phyloP scores from a whole-genome alignment of 139 green algal genomes.

The Haematococcus lacustris region DNA sequence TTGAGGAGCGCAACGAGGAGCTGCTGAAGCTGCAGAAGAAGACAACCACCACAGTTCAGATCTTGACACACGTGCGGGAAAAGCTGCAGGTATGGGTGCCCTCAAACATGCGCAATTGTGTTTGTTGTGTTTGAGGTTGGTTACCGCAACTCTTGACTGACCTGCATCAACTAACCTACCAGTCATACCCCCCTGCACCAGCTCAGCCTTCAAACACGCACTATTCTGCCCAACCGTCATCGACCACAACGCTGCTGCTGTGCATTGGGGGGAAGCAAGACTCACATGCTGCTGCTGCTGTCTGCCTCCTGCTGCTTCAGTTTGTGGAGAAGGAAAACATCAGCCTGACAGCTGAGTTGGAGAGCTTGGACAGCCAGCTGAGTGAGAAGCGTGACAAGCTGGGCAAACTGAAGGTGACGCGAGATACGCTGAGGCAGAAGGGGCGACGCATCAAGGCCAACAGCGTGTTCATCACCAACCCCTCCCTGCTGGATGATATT shows the following conservation, averaged over 20 bases:
- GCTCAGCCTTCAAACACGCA: no score
- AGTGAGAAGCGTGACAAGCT: conserved; percentile 28
- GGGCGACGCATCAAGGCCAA: conserved; percentile 41
- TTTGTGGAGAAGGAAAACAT: conserved; percentile 67
- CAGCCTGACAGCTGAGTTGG: conserved; percentile 21
- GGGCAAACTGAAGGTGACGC: conserved; percentile 15
- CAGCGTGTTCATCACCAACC: conserved; percentile 43
- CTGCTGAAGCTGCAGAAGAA: conserved; percentile 80
- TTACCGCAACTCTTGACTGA: no score
- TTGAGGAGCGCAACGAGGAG: conserved; percentile 83
- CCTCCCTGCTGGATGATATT: conserved; percentile 51
- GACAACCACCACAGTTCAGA: conserved; percentile 71
- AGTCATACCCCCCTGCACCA: no score
- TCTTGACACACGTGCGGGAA: conserved; percentile 78
- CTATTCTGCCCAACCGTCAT: no score
- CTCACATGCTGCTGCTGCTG: no score
- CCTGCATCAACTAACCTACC: no score
- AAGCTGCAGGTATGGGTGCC: conserved; percentile 53
- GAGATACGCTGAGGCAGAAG: conserved; percentile 39
- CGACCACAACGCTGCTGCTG: no score
- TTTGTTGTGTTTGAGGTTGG: no score
- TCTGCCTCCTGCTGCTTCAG: conserved; percentile 19
- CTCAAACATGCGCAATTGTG: no score
- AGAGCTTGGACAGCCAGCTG: conserved; percentile 30
- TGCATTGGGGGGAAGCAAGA: no score